A percentile compares a stretch with the other conserved stretches of the same genome.
These are phyloP conservation scores for Fraxinus americana DNA, from an alignment of 257 asterid genomes.

Conservation along the genomic window DNA sequence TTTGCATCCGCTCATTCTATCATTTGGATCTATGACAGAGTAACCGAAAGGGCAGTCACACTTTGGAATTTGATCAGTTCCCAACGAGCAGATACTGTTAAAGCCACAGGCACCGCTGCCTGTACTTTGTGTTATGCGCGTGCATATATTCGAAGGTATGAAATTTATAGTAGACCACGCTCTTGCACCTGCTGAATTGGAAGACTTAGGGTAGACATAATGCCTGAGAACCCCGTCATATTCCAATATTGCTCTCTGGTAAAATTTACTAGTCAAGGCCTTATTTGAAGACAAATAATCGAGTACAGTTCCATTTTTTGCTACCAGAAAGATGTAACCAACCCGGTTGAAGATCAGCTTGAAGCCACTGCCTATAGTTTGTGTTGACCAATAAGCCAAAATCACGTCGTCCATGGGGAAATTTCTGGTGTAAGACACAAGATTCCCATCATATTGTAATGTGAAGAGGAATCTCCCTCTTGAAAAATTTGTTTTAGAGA, in stretches of 20 bases:
- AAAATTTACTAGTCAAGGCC: background rate
- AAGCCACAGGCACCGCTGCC: slow-evolving; percentile 47
- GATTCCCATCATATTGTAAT: slow-evolving; percentile 15
- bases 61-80: slow-evolving; percentile 6
- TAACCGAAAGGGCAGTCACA: slow-evolving; percentile 35
- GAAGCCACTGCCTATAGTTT: slow-evolving; percentile 6
- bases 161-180: slow-evolving; percentile 21
- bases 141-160: slow-evolving; percentile 31
- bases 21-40: slow-evolving; percentile 25
- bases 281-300: background rate
- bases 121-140: background rate
- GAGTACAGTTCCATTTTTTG: background rate
- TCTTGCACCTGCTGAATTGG: background rate
- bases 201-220: slow-evolving; percentile 23
- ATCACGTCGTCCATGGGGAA: background rate
- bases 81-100: slow-evolving; percentile 25
- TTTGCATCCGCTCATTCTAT: background rate
- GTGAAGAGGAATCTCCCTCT: slow-evolving; percentile 3
- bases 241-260: slow-evolving; percentile 27
- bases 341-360: slow-evolving; percentile 18
- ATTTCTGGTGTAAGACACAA: slow-evolving; percentile 2
- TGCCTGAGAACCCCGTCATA: slow-evolving; percentile 38
- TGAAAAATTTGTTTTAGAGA: slow-evolving; percentile 8
- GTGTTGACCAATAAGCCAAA: slow-evolving; percentile 12
- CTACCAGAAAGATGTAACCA: slow-evolving; percentile 26